Evolutionary conservation across 331 rosid species (phyloP).

Genomic region (Dryas integrifolia): DNA sequence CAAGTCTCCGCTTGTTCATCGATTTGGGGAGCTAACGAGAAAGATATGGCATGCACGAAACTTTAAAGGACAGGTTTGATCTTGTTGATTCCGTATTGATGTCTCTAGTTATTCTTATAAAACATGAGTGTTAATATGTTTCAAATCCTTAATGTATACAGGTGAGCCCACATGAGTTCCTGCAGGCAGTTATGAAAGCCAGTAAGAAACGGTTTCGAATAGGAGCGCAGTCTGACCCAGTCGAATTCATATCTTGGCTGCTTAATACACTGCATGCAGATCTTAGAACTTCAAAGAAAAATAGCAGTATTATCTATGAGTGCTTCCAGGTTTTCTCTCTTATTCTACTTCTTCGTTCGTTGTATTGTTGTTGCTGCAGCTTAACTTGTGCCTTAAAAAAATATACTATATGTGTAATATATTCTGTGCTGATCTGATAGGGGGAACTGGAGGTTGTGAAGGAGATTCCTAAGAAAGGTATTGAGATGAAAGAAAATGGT

Average conservation of each 20-base stretch:
- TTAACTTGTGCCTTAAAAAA: not conserved
- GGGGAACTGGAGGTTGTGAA: conserved; percentile 96
- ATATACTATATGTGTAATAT: not conserved
- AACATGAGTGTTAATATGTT: conserved; percentile 20
- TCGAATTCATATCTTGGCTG: conserved; percentile 96
- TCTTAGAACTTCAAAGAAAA: conserved; percentile 74
- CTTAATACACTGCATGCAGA: conserved; percentile 81
- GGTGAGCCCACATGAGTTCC: conserved; percentile 97
- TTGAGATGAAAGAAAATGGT: conserved; percentile 59
- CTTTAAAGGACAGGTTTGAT: conserved; percentile 77
- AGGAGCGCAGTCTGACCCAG: conserved; percentile 92
- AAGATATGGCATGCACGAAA: conserved; percentile 97
- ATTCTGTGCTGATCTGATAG: conserved; percentile 38
- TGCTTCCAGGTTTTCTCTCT: conserved; percentile 75
- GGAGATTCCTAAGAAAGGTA: conserved; percentile 63
- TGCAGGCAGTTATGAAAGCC: conserved; percentile 97
- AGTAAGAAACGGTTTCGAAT: conserved; percentile 87
- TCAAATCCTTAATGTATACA: conserved; percentile 32
- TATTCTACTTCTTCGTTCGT: conserved; percentile 13
- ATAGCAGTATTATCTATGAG: conserved; percentile 74
- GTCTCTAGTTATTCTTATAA: not conserved
- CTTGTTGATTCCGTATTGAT: conserved; percentile 6
- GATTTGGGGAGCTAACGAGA: conserved; percentile 85
- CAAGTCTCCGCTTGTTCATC: conserved; percentile 86
- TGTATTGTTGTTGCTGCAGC: not conserved